Evolutionary conservation across 2,329 filamentous ascomycete genomes (phyloP).

Genomic region (Colletotrichum shisoi): DNA sequence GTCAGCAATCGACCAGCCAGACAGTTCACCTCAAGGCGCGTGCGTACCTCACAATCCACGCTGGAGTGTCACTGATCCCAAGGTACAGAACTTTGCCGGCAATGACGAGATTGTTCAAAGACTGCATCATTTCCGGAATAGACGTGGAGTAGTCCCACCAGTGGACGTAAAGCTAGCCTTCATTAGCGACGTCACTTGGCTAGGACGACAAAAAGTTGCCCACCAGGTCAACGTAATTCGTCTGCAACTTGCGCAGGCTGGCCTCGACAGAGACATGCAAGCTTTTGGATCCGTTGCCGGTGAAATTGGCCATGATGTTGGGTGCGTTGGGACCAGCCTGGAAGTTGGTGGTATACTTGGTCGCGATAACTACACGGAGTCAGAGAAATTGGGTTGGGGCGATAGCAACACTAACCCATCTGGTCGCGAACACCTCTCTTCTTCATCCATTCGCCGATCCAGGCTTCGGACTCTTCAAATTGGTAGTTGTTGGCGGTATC

Average conservation of each 20-base stretch:
- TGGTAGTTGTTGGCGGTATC: slow-evolving; percentile 77
- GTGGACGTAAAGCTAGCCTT: slow-evolving; percentile 63
- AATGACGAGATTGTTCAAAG: slow-evolving; percentile 66
- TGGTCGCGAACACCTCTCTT: slow-evolving; percentile 70
- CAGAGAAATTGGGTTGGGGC: neutral
- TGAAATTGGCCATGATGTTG: slow-evolving; percentile 60
- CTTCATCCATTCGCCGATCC: slow-evolving; percentile 76
- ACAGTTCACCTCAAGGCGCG: neutral
- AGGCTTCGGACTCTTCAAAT: slow-evolving; percentile 66
- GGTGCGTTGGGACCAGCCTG: slow-evolving; percentile 52
- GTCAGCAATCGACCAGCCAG: slow-evolving; percentile 15
- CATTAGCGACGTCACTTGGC: slow-evolving; percentile 18
- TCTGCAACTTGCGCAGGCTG: slow-evolving; percentile 69
- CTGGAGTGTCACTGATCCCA: slow-evolving; percentile 73
- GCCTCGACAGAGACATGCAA: slow-evolving; percentile 63
- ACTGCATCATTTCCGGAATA: slow-evolving; percentile 73
- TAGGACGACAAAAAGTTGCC: slow-evolving; percentile 37
- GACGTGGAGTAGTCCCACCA: slow-evolving; percentile 74
- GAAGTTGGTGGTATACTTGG: slow-evolving; percentile 72
- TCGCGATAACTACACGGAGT: slow-evolving; percentile 65
- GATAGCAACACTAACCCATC: slow-evolving; percentile 57
- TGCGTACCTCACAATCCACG: slow-evolving; percentile 67
- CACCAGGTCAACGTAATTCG: slow-evolving; percentile 73
- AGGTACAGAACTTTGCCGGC: slow-evolving; percentile 71
- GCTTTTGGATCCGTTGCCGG: slow-evolving; percentile 70